Base-by-base conservation (phyloP, 441 rosid genomes). In the Croton laevigatus region DNA sequence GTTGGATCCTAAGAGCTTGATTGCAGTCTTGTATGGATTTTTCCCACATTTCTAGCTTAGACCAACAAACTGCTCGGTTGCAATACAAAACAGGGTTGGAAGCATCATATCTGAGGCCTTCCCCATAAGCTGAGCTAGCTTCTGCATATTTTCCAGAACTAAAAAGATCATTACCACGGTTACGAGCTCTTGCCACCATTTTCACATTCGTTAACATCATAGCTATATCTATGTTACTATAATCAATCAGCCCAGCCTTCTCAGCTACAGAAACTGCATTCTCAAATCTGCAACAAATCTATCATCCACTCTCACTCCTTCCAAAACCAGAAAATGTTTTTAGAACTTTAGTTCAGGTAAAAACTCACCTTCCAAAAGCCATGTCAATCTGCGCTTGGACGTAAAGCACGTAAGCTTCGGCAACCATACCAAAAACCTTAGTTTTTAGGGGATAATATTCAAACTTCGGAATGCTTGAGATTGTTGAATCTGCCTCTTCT, bases 61-160 rank as follows among this genome's bases (percentile, higher is more conserved):
- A 86, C 85, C 86, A 88, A 81, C 96, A 89, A 59, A 87, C 89
- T 58, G 96, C 91, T 79, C 93, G 77, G 61, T 85, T 83, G 73
- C 87, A 79, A 44, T 83, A 79, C n/a, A 89, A 80, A 68, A 88
- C 81, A 71, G 89, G 81, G 66, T 85, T 89, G 32, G 80, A 77
- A 59, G 87, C 86, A 75, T 89, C 89, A 78, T 80, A 77, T 83
- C 77, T 87, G 68, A 91, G 94, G 58, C 97, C 94, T 75, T 91
- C 94, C 23, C 86, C 85, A 70, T 91, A 91, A 34, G 89, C 93
- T 27, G 87, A 79, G 75, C 94, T 84, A 59, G 90, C 90, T 74
- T 86, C 90, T 6, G 85, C 83, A 68, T 73, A 84, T 77, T 86
- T 84, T 74, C 81, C 88, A 34, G 86, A 82, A 59, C 81, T 86